A percentile compares a stretch with the other conserved stretches of the same genome.
These are phyloP conservation scores for Blastobotrys raffinosifermentans DNA, from an alignment of 1,139 yeast species.

Conservation along the genomic window DNA sequence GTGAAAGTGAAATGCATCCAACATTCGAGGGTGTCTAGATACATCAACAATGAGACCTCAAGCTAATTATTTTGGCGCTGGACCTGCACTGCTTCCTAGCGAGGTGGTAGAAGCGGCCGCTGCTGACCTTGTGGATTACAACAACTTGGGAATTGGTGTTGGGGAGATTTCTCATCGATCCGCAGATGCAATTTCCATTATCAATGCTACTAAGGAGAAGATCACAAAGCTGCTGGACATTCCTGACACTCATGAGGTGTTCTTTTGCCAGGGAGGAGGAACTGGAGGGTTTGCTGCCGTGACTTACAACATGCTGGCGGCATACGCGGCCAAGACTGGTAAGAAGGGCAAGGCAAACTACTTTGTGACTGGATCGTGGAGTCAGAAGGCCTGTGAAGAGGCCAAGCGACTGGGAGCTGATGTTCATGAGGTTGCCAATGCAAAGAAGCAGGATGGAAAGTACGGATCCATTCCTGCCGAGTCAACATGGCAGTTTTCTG, in stretches of 20 bases:
- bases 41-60: no score
- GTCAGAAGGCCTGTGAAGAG: conserved; percentile 80
- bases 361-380: conserved; percentile 90
- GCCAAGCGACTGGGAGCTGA: conserved; percentile 79
- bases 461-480: conserved; percentile 66
- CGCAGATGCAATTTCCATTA: conserved; percentile 67
- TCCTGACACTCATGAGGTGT: conserved; percentile 90
- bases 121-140: conserved; percentile 64
- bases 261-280: conserved; percentile 97
- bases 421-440: conserved; percentile 60
- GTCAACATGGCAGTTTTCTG: conserved; percentile 50
- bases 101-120: conserved; percentile 84
- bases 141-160: conserved; percentile 69
- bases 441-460: conserved; percentile 50
- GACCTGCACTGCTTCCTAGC: conserved; percentile 90
- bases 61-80: conserved; percentile 93
- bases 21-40: no score
- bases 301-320: conserved; percentile 75
- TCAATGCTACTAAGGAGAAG: conserved; percentile 68
- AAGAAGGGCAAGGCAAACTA: conserved; percentile 78
- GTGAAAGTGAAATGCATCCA: no score
- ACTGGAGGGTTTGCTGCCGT: conserved; percentile 90
- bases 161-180: conserved; percentile 97
- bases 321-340: conserved; percentile 55
- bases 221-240: conserved; percentile 57